Conservation (phyloP, 2,329 filamentous ascomycete genomes). For the Colletotrichum chrysophilum region DNA sequence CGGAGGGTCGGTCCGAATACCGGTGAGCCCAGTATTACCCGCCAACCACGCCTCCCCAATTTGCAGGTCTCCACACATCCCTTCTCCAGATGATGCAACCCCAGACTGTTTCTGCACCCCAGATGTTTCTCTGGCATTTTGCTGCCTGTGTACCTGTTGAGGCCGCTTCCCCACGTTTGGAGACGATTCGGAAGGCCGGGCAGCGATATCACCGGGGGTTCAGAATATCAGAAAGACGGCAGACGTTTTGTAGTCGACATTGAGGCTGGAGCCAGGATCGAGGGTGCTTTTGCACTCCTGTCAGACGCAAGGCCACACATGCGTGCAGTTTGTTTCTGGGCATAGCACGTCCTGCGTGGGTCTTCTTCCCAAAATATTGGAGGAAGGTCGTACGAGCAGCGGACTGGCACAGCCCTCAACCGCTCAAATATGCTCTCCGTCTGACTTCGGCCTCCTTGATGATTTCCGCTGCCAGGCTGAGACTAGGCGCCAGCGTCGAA, state of each 20-base stretch:
- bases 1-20: constrained; percentile 20
- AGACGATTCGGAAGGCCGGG: neutral
- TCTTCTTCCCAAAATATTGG: neutral
- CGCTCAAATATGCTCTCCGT: constrained; percentile 65
- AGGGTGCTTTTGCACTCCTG: neutral
- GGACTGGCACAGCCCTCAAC: constrained; percentile 36
- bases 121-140: constrained; percentile 6
- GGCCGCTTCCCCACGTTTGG: neutral
- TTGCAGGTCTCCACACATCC: neutral
- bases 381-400: neutral
- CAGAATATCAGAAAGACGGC: neutral
- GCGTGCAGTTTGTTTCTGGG: neutral
- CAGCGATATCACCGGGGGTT: neutral
- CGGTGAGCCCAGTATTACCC: constrained; percentile 18
- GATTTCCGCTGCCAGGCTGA: constrained; percentile 79
- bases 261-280: neutral
- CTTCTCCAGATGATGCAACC: constrained; percentile 8
- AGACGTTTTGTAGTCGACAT: neutral
- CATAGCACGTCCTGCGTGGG: neutral
- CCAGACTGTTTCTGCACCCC: constrained; percentile 19
- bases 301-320: neutral
- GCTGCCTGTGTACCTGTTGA: neutral
- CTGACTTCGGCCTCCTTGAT: constrained; percentile 80
- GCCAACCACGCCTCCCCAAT: constrained; percentile 17
- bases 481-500: constrained; percentile 75